Percentiles rank a stretch among this genome's conserved stretches.
Evolutionary conservation across 257 asterid genomes (phyloP).

Genomic region (Solanum etuberosum): DNA sequence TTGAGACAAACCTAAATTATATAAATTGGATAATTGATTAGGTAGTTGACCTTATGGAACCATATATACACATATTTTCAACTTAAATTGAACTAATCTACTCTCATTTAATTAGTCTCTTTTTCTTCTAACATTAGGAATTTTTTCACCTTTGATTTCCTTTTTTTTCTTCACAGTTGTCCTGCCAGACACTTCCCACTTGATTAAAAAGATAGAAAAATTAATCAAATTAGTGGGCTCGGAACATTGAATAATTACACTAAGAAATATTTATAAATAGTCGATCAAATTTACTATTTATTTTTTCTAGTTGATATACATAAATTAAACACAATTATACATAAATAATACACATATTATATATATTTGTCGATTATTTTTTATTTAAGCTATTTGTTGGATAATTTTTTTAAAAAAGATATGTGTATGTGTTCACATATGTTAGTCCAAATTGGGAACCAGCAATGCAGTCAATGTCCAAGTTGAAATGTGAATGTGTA

Average conservation of each 20-base stretch:
- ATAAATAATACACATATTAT: neutral
- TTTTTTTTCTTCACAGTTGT: neutral
- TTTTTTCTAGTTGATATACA: neutral
- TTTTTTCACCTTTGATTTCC: neutral
- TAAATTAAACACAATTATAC: neutral
- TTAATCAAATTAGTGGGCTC: neutral
- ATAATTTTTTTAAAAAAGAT: neutral
- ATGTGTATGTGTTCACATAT: neutral
- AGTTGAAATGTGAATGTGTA: neutral
- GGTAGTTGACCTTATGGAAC: constrained; percentile 2
- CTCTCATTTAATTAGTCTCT: neutral
- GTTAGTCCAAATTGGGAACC: neutral
- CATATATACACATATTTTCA: neutral
- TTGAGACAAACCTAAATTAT: neutral
- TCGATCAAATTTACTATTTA: neutral
- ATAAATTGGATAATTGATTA: neutral
- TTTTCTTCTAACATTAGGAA: neutral
- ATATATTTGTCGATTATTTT: neutral
- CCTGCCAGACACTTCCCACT: neutral
- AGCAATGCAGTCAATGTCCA: neutral
- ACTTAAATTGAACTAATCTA: neutral
- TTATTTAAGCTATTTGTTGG: neutral
- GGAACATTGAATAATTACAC: neutral
- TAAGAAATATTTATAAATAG: no score
- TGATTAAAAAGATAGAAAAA: neutral